Evolutionary conservation across 148 eudicot species (phyloP).

Genomic region (Rheum nobile): DNA sequence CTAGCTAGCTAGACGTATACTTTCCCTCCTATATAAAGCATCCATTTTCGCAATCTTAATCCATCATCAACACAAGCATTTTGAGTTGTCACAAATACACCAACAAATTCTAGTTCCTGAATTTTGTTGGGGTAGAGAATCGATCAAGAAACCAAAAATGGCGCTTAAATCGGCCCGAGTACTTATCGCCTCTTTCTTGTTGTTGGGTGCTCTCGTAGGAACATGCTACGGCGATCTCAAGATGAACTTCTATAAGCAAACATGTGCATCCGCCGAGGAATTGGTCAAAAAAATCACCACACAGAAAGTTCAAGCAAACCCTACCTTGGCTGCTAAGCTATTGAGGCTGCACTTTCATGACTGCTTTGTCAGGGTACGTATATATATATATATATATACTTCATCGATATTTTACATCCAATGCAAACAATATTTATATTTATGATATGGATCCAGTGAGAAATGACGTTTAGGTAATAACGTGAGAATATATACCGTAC

Average conservation of each 20-base stretch:
- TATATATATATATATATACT: too few species aligned
- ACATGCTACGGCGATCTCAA: background rate
- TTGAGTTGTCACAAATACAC: background rate
- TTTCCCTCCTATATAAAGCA: background rate
- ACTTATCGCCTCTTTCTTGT: background rate
- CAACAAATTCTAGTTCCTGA: background rate
- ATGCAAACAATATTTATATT: too few species aligned
- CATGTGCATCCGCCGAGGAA: constrained; percentile 8
- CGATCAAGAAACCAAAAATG: background rate
- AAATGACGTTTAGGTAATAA: too few species aligned
- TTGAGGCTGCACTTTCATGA: constrained; percentile 22
- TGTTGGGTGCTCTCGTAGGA: background rate
- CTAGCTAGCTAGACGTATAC: background rate
- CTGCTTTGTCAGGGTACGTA: constrained; percentile 21
- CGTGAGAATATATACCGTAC: too few species aligned
- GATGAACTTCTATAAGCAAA: constrained; percentile 8
- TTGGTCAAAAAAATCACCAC: constrained; percentile 1
- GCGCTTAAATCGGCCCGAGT: background rate
- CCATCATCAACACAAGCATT: background rate
- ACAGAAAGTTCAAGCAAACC: constrained; percentile 9
- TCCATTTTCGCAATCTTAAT: background rate
- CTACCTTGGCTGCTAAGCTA: constrained; percentile 22
- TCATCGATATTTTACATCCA: too few species aligned
- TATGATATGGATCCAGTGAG: too few species aligned
- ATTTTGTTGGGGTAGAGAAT: too few species aligned